Evolutionary conservation across 176 grass and related monocot genomes (phyloP), one percentile per base, ranked within the genome.

Genomic region (Musa acuminata): DNA sequence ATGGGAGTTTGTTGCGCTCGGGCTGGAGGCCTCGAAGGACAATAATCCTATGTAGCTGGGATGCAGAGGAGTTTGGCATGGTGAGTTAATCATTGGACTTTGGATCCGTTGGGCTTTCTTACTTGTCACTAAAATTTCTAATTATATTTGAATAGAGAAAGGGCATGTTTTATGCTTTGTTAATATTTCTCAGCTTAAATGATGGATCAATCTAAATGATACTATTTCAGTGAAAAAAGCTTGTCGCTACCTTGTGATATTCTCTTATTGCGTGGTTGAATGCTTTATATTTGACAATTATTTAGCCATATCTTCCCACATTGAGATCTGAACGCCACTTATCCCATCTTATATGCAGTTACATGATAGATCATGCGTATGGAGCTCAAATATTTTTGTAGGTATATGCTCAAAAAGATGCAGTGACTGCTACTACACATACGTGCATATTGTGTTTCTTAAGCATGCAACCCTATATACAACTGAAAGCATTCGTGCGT

Each of bases 1-100:
- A 88, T 80, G 94, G 94, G 80, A 67, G 77, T 76, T 88, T 98
- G 84, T 69, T 98, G 71, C 81, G 49, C 49, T 87, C 88, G 55
- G 94, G 94, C 54, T 98, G 94, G 94, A 93, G 59, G 79, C 90
- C 90, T 73, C 83, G 78, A 80, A 89, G 94, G 82, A 91, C 88
- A 43, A 91, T 98, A 68, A 85, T 98, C 82, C 78, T 98, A 71
- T 93, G 85, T 80, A 98, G 94, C 59, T 98, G 94, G 94, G 94
- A 98, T 13, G 94, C 86, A 0, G 94, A 98, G 83, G 94, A 98
- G 73, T 98, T 98, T 82, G 94, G 94, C 79, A 98, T 98, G 94
- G 94, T 93, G 74, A 89, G 85, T 85, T 11, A 12, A 65, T 53
- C 1, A 1, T 75, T 73, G n/a, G 27, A 52, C 51, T 43, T 65